Evolutionary conservation across 345 rosid genomes (phyloP).

Genomic region (Durio zibethinus): DNA sequence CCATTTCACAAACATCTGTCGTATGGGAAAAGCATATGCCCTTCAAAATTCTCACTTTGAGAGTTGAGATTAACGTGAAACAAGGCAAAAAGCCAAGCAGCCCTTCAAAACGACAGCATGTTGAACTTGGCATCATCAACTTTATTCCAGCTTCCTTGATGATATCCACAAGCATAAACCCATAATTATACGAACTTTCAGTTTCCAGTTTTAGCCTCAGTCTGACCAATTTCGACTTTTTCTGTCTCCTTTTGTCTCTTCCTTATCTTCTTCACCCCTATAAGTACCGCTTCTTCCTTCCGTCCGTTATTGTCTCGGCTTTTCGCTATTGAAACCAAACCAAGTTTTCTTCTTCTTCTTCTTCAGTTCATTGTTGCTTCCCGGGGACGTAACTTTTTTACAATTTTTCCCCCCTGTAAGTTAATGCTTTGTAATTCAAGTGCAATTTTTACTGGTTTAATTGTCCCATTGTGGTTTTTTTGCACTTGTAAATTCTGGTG

Average conservation of each 20-base stretch:
- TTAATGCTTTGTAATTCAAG: not conserved
- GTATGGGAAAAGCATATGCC: not conserved
- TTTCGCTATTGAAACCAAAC: not conserved
- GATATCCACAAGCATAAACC: slow-evolving; percentile 14
- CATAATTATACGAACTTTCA: not conserved
- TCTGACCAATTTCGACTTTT: slow-evolving; percentile 5
- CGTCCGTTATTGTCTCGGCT: not conserved
- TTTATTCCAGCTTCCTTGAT: not conserved
- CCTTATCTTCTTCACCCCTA: not conserved
- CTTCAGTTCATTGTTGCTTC: not conserved
- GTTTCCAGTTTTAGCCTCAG: slow-evolving; percentile 13
- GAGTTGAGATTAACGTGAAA: not conserved
- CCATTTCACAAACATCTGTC: not conserved
- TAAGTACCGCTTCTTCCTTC: not conserved
- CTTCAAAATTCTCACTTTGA: not conserved
- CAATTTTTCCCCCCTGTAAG: slow-evolving; percentile 3
- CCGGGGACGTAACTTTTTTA: not conserved
- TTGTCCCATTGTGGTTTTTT: not conserved
- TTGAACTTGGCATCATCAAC: not conserved
- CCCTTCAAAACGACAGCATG: not conserved
- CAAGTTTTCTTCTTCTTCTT: not conserved
- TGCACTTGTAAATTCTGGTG: not conserved
- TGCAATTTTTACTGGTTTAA: not conserved
- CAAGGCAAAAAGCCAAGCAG: not conserved
- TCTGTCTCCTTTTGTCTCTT: slow-evolving; percentile 11